A percentile compares a stretch with the other conserved stretches of the same genome.
Evolutionary conservation across 768 basidiomycete genomes (phyloP).

Genomic region (Mrakia blollopis): DNA sequence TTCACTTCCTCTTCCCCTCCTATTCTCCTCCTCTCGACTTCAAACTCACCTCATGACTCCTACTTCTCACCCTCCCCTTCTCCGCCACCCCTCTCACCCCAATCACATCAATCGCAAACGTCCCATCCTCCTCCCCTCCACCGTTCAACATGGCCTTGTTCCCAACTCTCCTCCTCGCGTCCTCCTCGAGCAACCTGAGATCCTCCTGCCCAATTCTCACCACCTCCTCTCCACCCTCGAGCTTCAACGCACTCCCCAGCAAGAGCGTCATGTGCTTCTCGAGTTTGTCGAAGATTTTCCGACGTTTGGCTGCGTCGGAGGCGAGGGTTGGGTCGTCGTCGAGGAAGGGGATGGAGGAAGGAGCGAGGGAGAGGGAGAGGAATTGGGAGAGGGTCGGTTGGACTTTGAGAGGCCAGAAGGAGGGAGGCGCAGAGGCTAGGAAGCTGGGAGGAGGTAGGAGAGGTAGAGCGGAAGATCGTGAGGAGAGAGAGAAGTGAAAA

Average conservation of each 20-base stretch:
- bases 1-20: not conserved
- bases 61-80: constrained; percentile 77
- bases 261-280: constrained; percentile 83
- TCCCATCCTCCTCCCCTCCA: constrained; percentile 43
- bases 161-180: constrained; percentile 57
- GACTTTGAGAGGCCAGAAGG: constrained; percentile 90
- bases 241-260: constrained; percentile 72
- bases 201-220: constrained; percentile 83
- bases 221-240: constrained; percentile 69
- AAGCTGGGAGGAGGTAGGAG: constrained; percentile 48
- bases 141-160: constrained; percentile 40
- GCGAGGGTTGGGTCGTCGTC: constrained; percentile 37
- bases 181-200: constrained; percentile 66
- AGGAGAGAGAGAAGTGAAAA: not conserved
- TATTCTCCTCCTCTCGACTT: not conserved
- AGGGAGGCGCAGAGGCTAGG: constrained; percentile 76
- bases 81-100: constrained; percentile 76
- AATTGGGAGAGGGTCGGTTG: constrained; percentile 87
- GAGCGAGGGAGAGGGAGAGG: constrained; percentile 64
- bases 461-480: too few relatives aligned
- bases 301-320: constrained; percentile 50
- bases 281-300: constrained; percentile 66
- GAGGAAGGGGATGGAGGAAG: constrained; percentile 51
- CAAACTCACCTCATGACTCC: constrained; percentile 71
- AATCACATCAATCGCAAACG: constrained; percentile 87